These are phyloP conservation scores for Cinnamomum micranthum DNA, from an alignment of 164 flowering plant species.

Conservation along the genomic window DNA sequence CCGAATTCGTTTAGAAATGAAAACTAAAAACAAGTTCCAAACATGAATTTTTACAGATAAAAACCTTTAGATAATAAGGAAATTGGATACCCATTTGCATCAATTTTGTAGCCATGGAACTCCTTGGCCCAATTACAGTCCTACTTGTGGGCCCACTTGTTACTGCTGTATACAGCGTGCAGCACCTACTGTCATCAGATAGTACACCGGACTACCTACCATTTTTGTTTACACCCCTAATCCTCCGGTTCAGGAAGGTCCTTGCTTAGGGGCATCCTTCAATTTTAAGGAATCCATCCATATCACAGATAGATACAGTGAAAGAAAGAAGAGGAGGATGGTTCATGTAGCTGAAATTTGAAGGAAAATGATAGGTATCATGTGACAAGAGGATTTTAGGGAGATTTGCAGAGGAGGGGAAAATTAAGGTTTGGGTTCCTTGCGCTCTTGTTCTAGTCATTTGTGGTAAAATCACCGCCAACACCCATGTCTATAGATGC, in stretches of 20 bases:
- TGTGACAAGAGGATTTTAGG: not conserved
- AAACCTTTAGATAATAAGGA: no score
- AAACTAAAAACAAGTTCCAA: not conserved
- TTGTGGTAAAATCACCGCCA: not conserved
- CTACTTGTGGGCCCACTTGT: no score
- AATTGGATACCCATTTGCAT: no score
- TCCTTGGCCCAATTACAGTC: not conserved
- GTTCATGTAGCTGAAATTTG: not conserved
- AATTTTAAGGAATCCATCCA: not conserved
- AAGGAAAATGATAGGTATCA: not conserved
- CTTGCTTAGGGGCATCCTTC: not conserved
- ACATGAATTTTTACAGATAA: no score
- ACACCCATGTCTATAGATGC: constrained; percentile 25
- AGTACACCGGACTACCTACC: not conserved
- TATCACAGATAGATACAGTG: not conserved
- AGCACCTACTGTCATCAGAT: no score
- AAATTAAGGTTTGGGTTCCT: not conserved
- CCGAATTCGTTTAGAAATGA: no score
- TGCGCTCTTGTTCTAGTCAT: not conserved
- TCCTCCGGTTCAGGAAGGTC: not conserved
- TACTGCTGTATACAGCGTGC: no score
- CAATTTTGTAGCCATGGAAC: no score
- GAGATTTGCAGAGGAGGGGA: not conserved
- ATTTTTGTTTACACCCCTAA: not conserved
- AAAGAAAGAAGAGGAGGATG: not conserved